Evolutionary conservation across 495 filamentous ascomycete species (phyloP).

Genomic region (Penicillium argentinense): DNA sequence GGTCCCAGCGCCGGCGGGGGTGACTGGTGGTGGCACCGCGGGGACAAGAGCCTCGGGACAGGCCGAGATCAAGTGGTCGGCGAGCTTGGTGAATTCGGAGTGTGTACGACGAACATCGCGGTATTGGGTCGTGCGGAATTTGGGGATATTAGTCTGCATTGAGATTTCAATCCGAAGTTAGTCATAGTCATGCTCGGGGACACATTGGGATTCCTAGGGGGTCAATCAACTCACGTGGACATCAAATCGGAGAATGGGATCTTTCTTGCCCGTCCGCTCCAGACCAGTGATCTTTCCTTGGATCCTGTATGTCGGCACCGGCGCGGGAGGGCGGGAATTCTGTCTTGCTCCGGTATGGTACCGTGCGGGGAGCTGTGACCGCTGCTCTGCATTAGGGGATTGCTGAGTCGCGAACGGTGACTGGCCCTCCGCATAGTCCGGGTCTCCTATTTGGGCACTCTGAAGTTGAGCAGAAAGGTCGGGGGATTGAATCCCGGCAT

Average conservation of each 20-base stretch:
- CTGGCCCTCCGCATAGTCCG: conserved; percentile 38
- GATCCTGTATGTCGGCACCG: conserved; percentile 68
- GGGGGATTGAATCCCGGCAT: conserved; percentile 26
- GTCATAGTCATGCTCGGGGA: background rate
- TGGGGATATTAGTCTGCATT: conserved; percentile 88
- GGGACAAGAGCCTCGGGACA: conserved; percentile 98
- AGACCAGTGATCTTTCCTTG: conserved; percentile 92
- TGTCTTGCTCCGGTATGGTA: conserved; percentile 48
- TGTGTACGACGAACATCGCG: conserved; percentile 94
- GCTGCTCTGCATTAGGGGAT: conserved; percentile 41
- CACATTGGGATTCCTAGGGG: no score
- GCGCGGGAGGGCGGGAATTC: conserved; percentile 45
- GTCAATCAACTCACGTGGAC: conserved; percentile 77
- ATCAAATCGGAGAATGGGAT: conserved; percentile 93
- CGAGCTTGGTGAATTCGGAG: conserved; percentile 92
- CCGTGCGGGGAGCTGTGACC: conserved; percentile 47
- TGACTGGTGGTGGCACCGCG: conserved; percentile 87
- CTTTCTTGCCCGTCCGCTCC: conserved; percentile 91
- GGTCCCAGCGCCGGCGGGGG: conserved; percentile 91
- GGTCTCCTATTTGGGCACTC: conserved; percentile 41
- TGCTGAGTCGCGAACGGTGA: conserved; percentile 37
- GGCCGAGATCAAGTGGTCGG: conserved; percentile 89
- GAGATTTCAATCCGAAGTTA: conserved; percentile 7
- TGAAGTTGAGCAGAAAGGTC: conserved; percentile 47
- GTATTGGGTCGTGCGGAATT: conserved; percentile 96